phyloP scores from a whole-genome alignment of 176 grass and related monocot species.

The Ampelocalamus luodianensis region DNA sequence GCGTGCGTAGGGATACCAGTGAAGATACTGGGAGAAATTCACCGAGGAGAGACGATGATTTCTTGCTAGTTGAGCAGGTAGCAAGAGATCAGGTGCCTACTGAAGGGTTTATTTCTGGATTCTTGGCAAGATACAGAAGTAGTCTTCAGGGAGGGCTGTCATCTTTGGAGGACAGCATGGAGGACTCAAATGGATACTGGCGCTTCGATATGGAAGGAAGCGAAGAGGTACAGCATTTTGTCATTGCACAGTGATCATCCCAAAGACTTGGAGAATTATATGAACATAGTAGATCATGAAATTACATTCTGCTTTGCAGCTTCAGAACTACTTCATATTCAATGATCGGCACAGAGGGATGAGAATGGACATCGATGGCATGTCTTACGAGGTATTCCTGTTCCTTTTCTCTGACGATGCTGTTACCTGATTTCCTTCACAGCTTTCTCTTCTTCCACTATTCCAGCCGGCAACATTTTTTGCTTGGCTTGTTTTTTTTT shows the following conservation, averaged over 20 bases:
- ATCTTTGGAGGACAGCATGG: slow-evolving; percentile 44
- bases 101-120: slow-evolving; percentile 50
- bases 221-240: slow-evolving; percentile 53
- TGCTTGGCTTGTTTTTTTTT: slow-evolving; percentile 7
- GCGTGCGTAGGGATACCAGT: slow-evolving; percentile 21
- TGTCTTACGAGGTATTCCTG: slow-evolving; percentile 85
- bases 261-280: neutral
- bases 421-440: neutral
- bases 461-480: neutral
- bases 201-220: slow-evolving; percentile 60
- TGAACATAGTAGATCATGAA: neutral
- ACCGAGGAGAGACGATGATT: slow-evolving; percentile 23
- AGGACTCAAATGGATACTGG: slow-evolving; percentile 58
- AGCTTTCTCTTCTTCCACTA: neutral
- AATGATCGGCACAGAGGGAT: slow-evolving; percentile 75
- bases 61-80: slow-evolving; percentile 38
- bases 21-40: slow-evolving; percentile 35
- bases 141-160: slow-evolving; percentile 35
- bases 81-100: slow-evolving; percentile 32
- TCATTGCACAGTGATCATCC: slow-evolving; percentile 3
- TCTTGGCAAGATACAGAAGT: slow-evolving; percentile 52
- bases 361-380: slow-evolving; percentile 92
- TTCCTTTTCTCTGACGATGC: slow-evolving; percentile 13
- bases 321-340: slow-evolving; percentile 56
- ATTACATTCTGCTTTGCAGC: slow-evolving; percentile 44